Evolutionary conservation across 345 rosid species (phyloP), one percentile per base, ranked within the genome.

Genomic region (Mangifera indica): DNA sequence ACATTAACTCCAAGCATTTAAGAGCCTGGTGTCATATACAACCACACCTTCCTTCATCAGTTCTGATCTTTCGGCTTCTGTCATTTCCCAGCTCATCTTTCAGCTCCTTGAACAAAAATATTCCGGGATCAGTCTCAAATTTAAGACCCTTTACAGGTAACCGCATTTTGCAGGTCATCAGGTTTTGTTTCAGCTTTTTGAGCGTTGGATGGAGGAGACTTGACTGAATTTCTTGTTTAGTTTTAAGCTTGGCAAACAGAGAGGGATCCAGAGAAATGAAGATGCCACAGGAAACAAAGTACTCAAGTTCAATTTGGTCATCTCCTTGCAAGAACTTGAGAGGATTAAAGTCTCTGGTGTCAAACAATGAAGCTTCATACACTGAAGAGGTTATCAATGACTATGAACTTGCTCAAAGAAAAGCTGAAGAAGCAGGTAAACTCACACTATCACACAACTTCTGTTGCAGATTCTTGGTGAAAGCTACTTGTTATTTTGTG

Each of bases 401-500:
- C 84, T 75, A 76, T 78, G 90, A 92, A 72, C 84, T 94, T 51
- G 97, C 97, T 77, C 91, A 86, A 67, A 78, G 98, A 61, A 94
- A 92, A 85, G 98, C 98, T 74, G 95, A 83, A 85, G 97, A 94
- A 89, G 93, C 98, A 80, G 98, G 98, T 94, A 72, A 25, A 54
- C 62, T 22, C 64, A 49, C 42, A 69, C 25, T 72, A 25, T 44
- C 34, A 15, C 10, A 37, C 15, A 15, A 32, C 18, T 20, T 14
- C n/a, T 60, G 5, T 60, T 17, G 53, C 18, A 60, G n/a, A 32
- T 63, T 42, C 24, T 18, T 8, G 32, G 51, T 49, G 45, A 26
- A 56, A 65, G 49, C 21, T 13, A 13, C 1, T 66, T 34, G 10
- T 52, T 40, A 42, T 52, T 67, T 44, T 13, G 66, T 25, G 56